phyloP scores from a whole-genome alignment of 768 basidiomycete genomes.

The Gautieria morchelliformis region DNA sequence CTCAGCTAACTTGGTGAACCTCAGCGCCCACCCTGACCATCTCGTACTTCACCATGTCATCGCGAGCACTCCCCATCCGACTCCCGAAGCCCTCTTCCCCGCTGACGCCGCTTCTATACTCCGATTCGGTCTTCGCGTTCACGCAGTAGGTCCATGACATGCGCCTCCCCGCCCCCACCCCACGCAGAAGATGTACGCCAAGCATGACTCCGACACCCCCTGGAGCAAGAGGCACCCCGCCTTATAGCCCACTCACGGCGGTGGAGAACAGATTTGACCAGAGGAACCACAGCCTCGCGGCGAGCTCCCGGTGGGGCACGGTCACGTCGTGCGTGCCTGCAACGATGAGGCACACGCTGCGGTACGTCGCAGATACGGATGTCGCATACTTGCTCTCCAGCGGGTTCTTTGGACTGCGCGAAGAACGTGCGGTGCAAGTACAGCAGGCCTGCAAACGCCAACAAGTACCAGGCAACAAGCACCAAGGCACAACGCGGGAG shows the following conservation, averaged over 20 bases:
- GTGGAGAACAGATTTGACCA: slow-evolving; percentile 47
- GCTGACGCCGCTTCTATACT: slow-evolving; percentile 7
- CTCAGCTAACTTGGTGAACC: not conserved
- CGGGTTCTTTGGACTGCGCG: slow-evolving; percentile 60
- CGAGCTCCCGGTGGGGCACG: slow-evolving; percentile 51
- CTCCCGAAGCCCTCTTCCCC: slow-evolving; percentile 19
- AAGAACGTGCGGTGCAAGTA: slow-evolving; percentile 70
- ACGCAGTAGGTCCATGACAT: slow-evolving; percentile 9
- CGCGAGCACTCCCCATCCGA: not conserved
- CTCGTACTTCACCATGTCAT: slow-evolving; percentile 20
- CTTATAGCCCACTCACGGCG: slow-evolving; percentile 37
- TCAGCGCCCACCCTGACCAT: slow-evolving; percentile 14
- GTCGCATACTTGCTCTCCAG: slow-evolving; percentile 64
- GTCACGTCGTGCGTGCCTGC: slow-evolving; percentile 63
- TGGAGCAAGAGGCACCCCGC: not conserved
- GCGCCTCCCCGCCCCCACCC: slow-evolving; percentile 8
- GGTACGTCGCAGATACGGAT: slow-evolving; percentile 65
- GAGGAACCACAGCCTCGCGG: slow-evolving; percentile 54
- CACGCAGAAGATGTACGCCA: slow-evolving; percentile 1
- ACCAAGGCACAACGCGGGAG: too few species aligned
- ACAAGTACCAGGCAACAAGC: too few species aligned
- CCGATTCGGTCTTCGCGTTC: slow-evolving; percentile 9
- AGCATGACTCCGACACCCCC: not conserved
- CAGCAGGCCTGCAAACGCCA: slow-evolving; percentile 54
- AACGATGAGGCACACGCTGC: slow-evolving; percentile 61